Percentiles rank a stretch among this genome's conserved stretches.
phyloP scores from a whole-genome alignment of 2,329 filamentous ascomycete genomes.

The Clonostachys rhizophaga region DNA sequence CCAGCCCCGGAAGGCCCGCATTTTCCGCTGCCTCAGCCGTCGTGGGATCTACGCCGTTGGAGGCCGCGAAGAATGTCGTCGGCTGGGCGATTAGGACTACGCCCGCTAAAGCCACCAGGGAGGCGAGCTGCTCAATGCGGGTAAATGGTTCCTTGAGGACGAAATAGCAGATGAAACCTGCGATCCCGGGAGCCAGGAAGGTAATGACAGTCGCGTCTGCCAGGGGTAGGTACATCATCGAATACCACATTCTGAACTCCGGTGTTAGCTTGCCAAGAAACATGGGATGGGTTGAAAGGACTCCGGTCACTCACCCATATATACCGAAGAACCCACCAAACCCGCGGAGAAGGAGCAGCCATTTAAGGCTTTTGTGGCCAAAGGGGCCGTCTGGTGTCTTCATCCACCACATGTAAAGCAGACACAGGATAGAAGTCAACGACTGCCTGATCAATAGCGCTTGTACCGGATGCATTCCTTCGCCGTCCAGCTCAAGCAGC shows the following conservation, averaged over 20 bases:
- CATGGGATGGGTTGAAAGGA: background rate
- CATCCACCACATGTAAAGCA: conserved; percentile 68
- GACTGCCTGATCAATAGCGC: conserved; percentile 78
- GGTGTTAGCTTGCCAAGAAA: background rate
- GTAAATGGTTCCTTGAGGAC: conserved; percentile 75
- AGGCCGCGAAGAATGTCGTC: conserved; percentile 41
- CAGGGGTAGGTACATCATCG: conserved; percentile 70
- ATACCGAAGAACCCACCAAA: conserved; percentile 73
- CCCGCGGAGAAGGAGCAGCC: conserved; percentile 64
- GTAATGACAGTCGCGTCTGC: conserved; percentile 88
- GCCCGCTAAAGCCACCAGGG: conserved; percentile 68
- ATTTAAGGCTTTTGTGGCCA: conserved; percentile 61
- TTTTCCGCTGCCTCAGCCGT: conserved; percentile 6
- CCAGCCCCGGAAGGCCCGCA: conserved; percentile 17
- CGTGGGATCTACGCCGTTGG: conserved; percentile 2
- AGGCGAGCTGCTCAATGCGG: conserved; percentile 70
- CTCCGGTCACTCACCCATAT: conserved; percentile 42
- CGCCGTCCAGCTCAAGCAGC: conserved; percentile 66
- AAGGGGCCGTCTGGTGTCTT: conserved; percentile 66
- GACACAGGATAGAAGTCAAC: conserved; percentile 64
- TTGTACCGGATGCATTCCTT: conserved; percentile 77
- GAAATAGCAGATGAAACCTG: conserved; percentile 76
- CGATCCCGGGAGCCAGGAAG: conserved; percentile 75
- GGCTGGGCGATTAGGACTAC: conserved; percentile 82
- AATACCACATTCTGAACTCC: conserved; percentile 49